phyloP scores from a whole-genome alignment of 192 early-diverging fungal species.

The Rhizophagus prolifer region DNA sequence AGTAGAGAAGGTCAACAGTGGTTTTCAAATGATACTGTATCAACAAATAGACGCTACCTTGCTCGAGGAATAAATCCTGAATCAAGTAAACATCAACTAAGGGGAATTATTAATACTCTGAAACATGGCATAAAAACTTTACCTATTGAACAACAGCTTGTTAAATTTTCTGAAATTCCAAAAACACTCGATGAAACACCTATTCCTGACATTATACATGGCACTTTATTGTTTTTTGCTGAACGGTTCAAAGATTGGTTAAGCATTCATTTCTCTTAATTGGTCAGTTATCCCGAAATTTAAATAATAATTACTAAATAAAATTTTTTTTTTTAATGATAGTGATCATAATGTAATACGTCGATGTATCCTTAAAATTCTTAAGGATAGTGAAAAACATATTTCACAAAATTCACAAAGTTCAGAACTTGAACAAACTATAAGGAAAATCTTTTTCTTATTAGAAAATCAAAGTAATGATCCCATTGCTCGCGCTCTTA shows the following conservation, averaged over 20 bases:
- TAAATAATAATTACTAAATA: not conserved
- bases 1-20: not conserved
- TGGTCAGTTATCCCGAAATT: not conserved
- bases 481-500: conserved; percentile 12
- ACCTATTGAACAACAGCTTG: conserved; percentile 14
- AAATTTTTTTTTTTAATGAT: not conserved
- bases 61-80: not conserved
- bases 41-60: not conserved
- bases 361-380: conserved; percentile 6
- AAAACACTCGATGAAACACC: conserved; percentile 8
- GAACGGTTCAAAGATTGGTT: conserved; percentile 12
- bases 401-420: conserved; percentile 1
- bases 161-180: not conserved
- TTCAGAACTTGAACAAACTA: not conserved
- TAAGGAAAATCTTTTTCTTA: conserved; percentile 15
- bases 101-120: not conserved
- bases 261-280: not conserved
- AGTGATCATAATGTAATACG: conserved; percentile 18
- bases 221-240: conserved; percentile 1
- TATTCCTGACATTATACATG: not conserved
- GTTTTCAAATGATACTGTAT: not conserved
- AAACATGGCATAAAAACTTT: not conserved
- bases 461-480: conserved; percentile 26
- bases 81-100: not conserved
- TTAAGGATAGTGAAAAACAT: conserved; percentile 16